These are phyloP conservation scores for Candolleomyces aberdarensis DNA, from an alignment of 768 basidiomycete species.

Conservation along the genomic window DNA sequence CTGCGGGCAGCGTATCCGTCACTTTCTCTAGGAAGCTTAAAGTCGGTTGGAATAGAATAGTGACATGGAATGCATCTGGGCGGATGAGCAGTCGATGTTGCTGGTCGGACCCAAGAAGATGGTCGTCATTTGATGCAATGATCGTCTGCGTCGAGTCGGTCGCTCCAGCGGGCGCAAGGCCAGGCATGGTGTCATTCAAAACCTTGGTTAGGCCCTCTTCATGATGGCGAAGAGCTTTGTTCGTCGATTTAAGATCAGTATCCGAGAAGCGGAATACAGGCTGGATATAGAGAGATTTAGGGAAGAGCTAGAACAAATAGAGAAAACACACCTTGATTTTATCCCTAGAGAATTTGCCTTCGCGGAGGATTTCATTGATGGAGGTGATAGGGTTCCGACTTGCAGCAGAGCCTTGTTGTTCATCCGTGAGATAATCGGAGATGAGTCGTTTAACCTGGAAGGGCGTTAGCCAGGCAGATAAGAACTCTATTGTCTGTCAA, in stretches of 20 bases:
- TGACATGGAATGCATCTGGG: conserved; percentile 93
- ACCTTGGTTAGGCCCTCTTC: conserved; percentile 85
- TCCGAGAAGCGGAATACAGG: conserved; percentile 89
- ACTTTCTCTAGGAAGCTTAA: conserved; percentile 78
- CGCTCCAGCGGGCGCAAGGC: conserved; percentile 71
- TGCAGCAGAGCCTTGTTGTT: conserved; percentile 73
- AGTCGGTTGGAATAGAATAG: conserved; percentile 92
- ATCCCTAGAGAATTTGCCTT: conserved; percentile 77
- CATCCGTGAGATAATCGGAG: conserved; percentile 89
- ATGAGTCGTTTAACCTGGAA: conserved; percentile 77
- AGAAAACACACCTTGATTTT: conserved; percentile 59
- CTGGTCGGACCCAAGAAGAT: conserved; percentile 65
- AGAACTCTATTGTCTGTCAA: background rate
- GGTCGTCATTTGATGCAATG: conserved; percentile 64
- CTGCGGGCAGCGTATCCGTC: conserved; percentile 68
- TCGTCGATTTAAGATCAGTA: conserved; percentile 72
- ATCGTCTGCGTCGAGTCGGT: conserved; percentile 65
- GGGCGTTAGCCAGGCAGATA: conserved; percentile 6
- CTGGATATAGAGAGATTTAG: conserved; percentile 36
- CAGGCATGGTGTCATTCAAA: conserved; percentile 90
- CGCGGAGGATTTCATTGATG: conserved; percentile 90
- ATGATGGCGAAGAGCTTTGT: conserved; percentile 64
- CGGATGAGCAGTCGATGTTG: conserved; percentile 84
- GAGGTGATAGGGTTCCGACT: conserved; percentile 88
- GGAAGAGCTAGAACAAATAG: background rate